Evolutionary conservation across 2,329 filamentous ascomycete species (phyloP).

Genomic region (Penicillium decumbens): DNA sequence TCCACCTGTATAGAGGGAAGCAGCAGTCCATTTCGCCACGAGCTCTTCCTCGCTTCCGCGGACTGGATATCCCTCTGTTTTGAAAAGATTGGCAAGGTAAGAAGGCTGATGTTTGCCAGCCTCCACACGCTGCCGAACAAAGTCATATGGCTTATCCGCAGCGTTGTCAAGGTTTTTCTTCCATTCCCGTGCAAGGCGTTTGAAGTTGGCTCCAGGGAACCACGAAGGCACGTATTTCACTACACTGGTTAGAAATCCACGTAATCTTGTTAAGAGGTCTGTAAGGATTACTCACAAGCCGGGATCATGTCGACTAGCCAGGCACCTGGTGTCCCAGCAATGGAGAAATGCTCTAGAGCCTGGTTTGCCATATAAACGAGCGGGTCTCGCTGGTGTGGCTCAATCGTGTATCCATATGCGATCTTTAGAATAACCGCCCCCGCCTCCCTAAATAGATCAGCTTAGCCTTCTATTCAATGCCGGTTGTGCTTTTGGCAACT

Average conservation of each 20-base stretch:
- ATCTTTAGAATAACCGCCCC: conserved; percentile 44
- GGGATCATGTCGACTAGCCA: conserved; percentile 48
- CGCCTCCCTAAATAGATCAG: conserved; percentile 27
- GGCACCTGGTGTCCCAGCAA: conserved; percentile 40
- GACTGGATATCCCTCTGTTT: too few species aligned
- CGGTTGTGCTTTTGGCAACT: conserved; percentile 7
- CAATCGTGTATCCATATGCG: conserved; percentile 46
- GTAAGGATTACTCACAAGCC: conserved; percentile 28
- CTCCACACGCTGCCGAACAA: conserved; percentile 14
- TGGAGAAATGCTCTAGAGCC: conserved; percentile 40
- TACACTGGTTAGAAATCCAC: conserved; percentile 5
- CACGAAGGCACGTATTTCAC: conserved; percentile 44
- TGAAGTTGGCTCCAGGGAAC: conserved; percentile 46
- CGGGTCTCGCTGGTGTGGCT: conserved; percentile 39
- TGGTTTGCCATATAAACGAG: conserved; percentile 42
- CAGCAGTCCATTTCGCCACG: conserved; percentile 42
- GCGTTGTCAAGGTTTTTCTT: too few species aligned
- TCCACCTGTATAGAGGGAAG: conserved; percentile 41
- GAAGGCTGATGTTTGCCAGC: conserved; percentile 10
- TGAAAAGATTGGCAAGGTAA: conserved; percentile 5
- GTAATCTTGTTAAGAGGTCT: not conserved
- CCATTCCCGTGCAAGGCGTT: conserved; percentile 20
- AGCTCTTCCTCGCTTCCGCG: conserved; percentile 23
- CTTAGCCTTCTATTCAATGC: too few species aligned
- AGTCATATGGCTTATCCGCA: conserved; percentile 40